A percentile compares a stretch with the other conserved stretches of the same genome.
phyloP scores from a whole-genome alignment of 495 filamentous ascomycete genomes.

The Ramalina intermedia region DNA sequence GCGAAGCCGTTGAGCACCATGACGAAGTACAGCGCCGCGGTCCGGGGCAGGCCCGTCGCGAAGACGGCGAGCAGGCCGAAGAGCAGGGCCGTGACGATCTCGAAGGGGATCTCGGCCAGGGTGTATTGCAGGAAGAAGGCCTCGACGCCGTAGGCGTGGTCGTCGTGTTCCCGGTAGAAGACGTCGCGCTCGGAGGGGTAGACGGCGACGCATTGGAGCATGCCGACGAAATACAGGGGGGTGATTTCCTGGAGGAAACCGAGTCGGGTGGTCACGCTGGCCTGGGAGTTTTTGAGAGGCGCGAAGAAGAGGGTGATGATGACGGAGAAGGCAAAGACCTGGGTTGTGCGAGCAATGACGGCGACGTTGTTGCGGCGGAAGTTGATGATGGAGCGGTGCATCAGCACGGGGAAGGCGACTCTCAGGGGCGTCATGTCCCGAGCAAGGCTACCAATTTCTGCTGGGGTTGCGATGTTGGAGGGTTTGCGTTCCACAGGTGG shows the following conservation, averaged over 20 bases:
- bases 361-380: slow-evolving; percentile 49
- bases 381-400: slow-evolving; percentile 50
- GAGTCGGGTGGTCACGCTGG: slow-evolving; percentile 51
- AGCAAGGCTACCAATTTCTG: slow-evolving; percentile 51
- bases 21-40: slow-evolving; percentile 46
- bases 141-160: slow-evolving; percentile 49
- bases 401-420: slow-evolving; percentile 46
- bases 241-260: slow-evolving; percentile 57
- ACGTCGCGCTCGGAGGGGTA: slow-evolving; percentile 42
- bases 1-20: slow-evolving; percentile 53
- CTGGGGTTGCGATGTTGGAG: slow-evolving; percentile 44
- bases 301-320: slow-evolving; percentile 59
- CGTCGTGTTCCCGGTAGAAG: slow-evolving; percentile 25
- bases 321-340: slow-evolving; percentile 50
- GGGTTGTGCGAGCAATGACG: slow-evolving; percentile 49
- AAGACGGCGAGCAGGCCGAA: slow-evolving; percentile 45
- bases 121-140: slow-evolving; percentile 58
- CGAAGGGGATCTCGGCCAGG: slow-evolving; percentile 52
- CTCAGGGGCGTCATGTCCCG: slow-evolving; percentile 45
- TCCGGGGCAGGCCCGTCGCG: slow-evolving; percentile 48
- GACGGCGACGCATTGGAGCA: slow-evolving; percentile 63
- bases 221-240: slow-evolving; percentile 60
- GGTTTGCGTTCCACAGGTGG: slow-evolving; percentile 14
- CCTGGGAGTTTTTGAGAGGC: slow-evolving; percentile 51
- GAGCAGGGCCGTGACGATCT: slow-evolving; percentile 45